Percentiles rank a stretch among this genome's conserved stretches.
Evolutionary conservation across 2,329 filamentous ascomycete species (phyloP).

Genomic region (Fusarium pseudograminearum): DNA sequence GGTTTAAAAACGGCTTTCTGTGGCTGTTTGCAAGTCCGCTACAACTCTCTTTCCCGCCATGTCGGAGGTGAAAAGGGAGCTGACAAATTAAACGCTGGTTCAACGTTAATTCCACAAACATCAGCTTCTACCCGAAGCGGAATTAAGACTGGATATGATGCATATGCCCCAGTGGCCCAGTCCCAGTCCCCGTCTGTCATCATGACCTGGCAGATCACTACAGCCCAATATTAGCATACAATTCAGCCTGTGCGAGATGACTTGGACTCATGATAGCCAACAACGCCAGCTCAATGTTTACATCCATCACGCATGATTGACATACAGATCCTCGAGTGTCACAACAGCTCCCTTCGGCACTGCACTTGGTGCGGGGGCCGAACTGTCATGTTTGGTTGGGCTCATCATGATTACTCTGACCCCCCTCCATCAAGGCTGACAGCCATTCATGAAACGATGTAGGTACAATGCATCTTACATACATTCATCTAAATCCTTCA

Average conservation of each 20-base stretch:
- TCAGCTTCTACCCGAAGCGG: constrained; percentile 25
- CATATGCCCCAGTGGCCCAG: constrained; percentile 22
- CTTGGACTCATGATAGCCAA: neutral
- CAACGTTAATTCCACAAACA: constrained; percentile 25
- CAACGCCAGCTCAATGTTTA: neutral
- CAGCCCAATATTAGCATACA: neutral
- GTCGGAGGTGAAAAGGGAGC: constrained; percentile 6
- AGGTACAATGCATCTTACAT: neutral
- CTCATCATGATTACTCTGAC: constrained; percentile 34
- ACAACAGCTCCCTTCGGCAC: constrained; percentile 11
- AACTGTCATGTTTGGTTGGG: constrained; percentile 16
- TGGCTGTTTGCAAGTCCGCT: constrained; percentile 12
- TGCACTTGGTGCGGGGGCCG: neutral
- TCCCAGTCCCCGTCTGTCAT: constrained; percentile 11
- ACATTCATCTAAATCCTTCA: neutral
- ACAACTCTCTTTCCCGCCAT: neutral
- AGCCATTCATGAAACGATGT: neutral
- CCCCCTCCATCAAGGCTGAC: constrained; percentile 17
- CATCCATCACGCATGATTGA: neutral
- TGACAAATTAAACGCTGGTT: constrained; percentile 34
- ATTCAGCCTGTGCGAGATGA: neutral
- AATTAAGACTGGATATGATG: constrained; percentile 16
- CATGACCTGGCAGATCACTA: constrained; percentile 3
- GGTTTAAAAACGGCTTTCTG: neutral
- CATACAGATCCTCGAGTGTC: constrained; percentile 21